A percentile compares a stretch with the other conserved stretches of the same genome.
phyloP scores from a whole-genome alignment of 176 grass and related monocot genomes.

The Aegilops tauschii region DNA sequence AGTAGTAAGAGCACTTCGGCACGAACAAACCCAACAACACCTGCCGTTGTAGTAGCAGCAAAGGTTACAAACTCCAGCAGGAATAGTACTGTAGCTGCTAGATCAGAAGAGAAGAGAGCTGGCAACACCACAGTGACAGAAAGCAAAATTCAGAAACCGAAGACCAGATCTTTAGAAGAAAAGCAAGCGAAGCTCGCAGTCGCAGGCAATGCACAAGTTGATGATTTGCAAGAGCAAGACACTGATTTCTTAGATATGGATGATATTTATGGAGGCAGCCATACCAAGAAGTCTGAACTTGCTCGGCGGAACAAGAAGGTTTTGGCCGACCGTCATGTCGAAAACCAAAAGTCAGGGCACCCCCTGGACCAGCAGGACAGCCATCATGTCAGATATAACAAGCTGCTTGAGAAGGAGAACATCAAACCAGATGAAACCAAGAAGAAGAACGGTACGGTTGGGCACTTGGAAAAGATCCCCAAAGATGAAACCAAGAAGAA shows the following conservation, averaged over 20 bases:
- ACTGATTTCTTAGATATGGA: conserved; percentile 33
- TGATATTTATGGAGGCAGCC: conserved; percentile 42
- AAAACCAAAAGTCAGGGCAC: conserved; percentile 23
- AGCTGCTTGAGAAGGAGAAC: conserved; percentile 29
- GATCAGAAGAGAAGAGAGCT: conserved; percentile 29
- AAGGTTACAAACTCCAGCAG: conserved; percentile 33
- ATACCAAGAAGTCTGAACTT: conserved; percentile 34
- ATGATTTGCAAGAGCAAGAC: conserved; percentile 16
- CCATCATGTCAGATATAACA: conserved; percentile 32
- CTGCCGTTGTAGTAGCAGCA: not conserved
- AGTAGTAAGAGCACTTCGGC: conserved; percentile 21
- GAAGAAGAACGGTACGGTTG: conserved; percentile 14
- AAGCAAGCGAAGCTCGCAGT: conserved; percentile 36
- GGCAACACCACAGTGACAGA: conserved; percentile 19
- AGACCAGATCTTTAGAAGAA: conserved; percentile 45
- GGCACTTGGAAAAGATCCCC: conserved; percentile 4
- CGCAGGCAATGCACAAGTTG: conserved; percentile 29
- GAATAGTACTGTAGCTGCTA: not conserved
- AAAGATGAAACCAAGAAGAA: no score
- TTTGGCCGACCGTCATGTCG: not conserved
- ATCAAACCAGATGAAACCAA: conserved; percentile 27
- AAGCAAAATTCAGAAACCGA: conserved; percentile 14
- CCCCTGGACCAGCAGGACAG: conserved; percentile 44
- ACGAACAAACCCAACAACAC: conserved; percentile 18
- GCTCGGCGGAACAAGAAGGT: conserved; percentile 20